Evolutionary conservation across 2,329 filamentous ascomycete genomes (phyloP).

Genomic region (Didymella glomerata): DNA sequence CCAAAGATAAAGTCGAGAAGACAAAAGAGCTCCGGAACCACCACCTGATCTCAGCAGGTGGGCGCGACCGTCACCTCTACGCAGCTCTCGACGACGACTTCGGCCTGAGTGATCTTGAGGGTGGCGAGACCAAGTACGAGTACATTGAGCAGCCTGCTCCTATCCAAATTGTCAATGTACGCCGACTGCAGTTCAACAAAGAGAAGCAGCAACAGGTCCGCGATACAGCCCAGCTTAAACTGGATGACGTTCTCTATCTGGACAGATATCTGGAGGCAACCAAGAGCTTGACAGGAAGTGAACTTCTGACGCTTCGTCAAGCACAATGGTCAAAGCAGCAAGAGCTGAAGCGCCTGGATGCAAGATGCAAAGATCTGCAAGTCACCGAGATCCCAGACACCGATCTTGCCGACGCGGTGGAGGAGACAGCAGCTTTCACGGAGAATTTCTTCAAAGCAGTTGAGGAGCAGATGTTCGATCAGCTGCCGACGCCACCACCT

Average conservation of each 20-base stretch:
- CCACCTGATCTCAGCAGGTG: slow-evolving; percentile 66
- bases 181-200: slow-evolving; percentile 77
- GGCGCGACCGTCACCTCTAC: slow-evolving; percentile 73
- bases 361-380: slow-evolving; percentile 54
- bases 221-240: slow-evolving; percentile 68
- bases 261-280: slow-evolving; percentile 74
- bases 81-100: slow-evolving; percentile 86
- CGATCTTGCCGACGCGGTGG: slow-evolving; percentile 41
- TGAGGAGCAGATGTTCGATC: slow-evolving; percentile 13
- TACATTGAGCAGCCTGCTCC: slow-evolving; percentile 73
- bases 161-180: slow-evolving; percentile 87
- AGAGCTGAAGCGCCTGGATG: slow-evolving; percentile 65
- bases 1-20: slow-evolving; percentile 55
- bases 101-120: slow-evolving; percentile 75
- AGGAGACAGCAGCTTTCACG: slow-evolving; percentile 41
- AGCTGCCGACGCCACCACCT: slow-evolving; percentile 31
- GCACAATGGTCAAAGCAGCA: slow-evolving; percentile 79
- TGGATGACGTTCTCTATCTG: slow-evolving; percentile 84
- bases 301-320: slow-evolving; percentile 70
- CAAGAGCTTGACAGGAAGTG: slow-evolving; percentile 37
- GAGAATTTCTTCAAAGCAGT: slow-evolving; percentile 17
- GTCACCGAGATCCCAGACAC: slow-evolving; percentile 44
- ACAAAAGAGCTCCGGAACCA: slow-evolving; percentile 69
- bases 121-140: slow-evolving; percentile 40
- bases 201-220: slow-evolving; percentile 57